Conservation (phyloP, 2,329 filamentous ascomycete genomes). For the Pseudogymnoascus sp. region DNA sequence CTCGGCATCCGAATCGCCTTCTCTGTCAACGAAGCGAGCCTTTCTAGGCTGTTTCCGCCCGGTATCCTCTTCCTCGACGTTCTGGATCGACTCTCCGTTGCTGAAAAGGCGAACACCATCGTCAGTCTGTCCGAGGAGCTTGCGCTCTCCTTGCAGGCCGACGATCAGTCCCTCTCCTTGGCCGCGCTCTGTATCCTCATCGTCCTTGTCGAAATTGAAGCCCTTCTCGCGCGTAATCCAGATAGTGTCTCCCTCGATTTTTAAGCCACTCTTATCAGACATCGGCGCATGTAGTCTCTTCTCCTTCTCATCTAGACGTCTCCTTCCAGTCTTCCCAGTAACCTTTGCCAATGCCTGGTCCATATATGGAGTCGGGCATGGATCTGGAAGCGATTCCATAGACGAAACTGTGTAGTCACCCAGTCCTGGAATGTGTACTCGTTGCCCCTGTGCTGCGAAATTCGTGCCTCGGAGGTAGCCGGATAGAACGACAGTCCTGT, state of each 20-base stretch:
- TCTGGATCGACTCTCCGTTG: constrained; percentile 62
- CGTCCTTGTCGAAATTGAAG: constrained; percentile 66
- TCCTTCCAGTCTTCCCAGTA: constrained; percentile 72
- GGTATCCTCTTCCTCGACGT: constrained; percentile 51
- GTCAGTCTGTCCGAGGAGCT: constrained; percentile 73
- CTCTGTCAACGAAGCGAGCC: constrained; percentile 52
- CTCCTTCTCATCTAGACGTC: constrained; percentile 88
- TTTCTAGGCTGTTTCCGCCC: constrained; percentile 55
- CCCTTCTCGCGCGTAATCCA: constrained; percentile 71
- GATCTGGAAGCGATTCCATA: constrained; percentile 85
- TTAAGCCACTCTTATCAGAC: constrained; percentile 92
- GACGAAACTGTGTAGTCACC: constrained; percentile 79
- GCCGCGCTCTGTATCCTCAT: constrained; percentile 64
- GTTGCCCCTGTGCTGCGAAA: constrained; percentile 75
- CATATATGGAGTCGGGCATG: constrained; percentile 88
- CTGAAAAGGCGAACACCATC: constrained; percentile 81
- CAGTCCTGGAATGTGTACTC: constrained; percentile 86
- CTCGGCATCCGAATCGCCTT: constrained; percentile 52
- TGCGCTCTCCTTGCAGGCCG: constrained; percentile 75
- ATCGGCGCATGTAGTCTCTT: constrained; percentile 95
- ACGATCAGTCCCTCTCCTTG: constrained; percentile 94
- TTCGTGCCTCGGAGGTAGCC: constrained; percentile 94
- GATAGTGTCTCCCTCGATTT: constrained; percentile 95
- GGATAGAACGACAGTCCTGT: constrained; percentile 83
- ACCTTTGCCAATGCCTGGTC: constrained; percentile 80